Base-by-base conservation (phyloP, 352 stramenopile genomes). In the Stephanocyclus meneghinianus region DNA sequence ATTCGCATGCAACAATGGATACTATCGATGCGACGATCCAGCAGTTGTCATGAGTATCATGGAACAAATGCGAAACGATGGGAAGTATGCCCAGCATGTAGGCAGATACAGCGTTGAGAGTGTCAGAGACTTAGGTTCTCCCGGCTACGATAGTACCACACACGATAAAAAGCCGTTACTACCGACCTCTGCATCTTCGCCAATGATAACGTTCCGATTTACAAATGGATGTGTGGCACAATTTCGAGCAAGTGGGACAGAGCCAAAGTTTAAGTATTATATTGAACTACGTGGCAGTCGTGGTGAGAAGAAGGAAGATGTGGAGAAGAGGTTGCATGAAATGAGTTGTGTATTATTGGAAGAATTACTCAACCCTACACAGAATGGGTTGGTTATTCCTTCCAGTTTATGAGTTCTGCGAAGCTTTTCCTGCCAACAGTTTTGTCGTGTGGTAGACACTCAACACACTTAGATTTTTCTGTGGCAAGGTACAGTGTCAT, bases 181-280 rank as follows among this genome's bases (percentile, higher is more conserved):
- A n/a, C 96, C 97, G 0, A 94, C 95, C 15, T 97, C 93, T 72
- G 87, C 90, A 42, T 95, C 95, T 50, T 97, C 89, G 40, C 95
- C 98, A 60, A 99, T 99, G 97, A 97, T 99, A 82, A 98, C 96
- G 32, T 97, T 98, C 85, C 91, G 90, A 42, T 98, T 99, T 75
- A 85, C 76, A 21, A 99, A 99, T 87, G 96, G 97, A 61, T 97
- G 94, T 78, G 95, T 98, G 51, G 94, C 96, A 18, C 98, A 97
- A 63, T 93, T 99, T 66, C 94, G 97, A 73, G 98, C 96, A 42
- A 78, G 96, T 82, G 97, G 97, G 18, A 99, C 97, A 11, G 97
- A 99, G 84, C 97, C 97, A 21, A 99, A 99, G 87, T 97, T 99
- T 72, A 99, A 99, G 88, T 99, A 98, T 82, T 99, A 99, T 83